Evolutionary conservation across 768 basidiomycete genomes (phyloP).

Genomic region (Suillus tomentosus): DNA sequence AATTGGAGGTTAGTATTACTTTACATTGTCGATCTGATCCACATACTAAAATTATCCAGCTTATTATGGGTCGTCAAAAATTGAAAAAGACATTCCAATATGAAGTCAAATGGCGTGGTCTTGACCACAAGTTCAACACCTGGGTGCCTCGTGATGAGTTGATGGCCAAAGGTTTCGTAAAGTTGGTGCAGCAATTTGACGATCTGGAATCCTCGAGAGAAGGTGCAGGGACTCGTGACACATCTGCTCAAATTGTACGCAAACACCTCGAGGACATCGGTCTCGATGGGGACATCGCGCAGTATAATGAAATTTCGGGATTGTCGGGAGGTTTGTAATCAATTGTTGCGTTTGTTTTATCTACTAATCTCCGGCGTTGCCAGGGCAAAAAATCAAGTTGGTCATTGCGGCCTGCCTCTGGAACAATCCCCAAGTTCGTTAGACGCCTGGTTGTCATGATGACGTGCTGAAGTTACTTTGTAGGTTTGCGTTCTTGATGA

Average conservation of each 20-base stretch:
- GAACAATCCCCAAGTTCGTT: slow-evolving; percentile 86
- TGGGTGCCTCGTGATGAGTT: slow-evolving; percentile 91
- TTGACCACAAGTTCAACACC: slow-evolving; percentile 86
- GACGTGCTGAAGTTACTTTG: slow-evolving; percentile 13
- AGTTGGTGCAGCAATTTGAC: slow-evolving; percentile 92
- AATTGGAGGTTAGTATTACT: slow-evolving; percentile 69
- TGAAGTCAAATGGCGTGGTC: slow-evolving; percentile 83
- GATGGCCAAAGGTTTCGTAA: slow-evolving; percentile 82
- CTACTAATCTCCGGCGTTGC: slow-evolving; percentile 9
- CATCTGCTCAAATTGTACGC: slow-evolving; percentile 75
- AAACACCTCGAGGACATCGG: slow-evolving; percentile 96
- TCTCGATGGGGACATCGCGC: slow-evolving; percentile 95
- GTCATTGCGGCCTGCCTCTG: slow-evolving; percentile 94
- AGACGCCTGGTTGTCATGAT: slow-evolving; percentile 8
- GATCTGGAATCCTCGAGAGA: slow-evolving; percentile 95
- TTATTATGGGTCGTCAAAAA: slow-evolving; percentile 94
- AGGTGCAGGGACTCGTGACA: slow-evolving; percentile 91
- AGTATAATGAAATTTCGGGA: slow-evolving; percentile 96
- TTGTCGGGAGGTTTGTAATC: slow-evolving; percentile 78
- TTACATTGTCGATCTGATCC: slow-evolving; percentile 12
- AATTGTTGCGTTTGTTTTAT: slow-evolving; percentile 5
- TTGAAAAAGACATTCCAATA: slow-evolving; percentile 95
- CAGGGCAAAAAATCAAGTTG: slow-evolving; percentile 95
- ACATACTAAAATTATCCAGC: slow-evolving; percentile 38
- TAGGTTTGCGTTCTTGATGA: slow-evolving; percentile 82